These are phyloP conservation scores for Chlorella sp. DNA, from an alignment of 139 green algal species.

Conservation along the genomic window DNA sequence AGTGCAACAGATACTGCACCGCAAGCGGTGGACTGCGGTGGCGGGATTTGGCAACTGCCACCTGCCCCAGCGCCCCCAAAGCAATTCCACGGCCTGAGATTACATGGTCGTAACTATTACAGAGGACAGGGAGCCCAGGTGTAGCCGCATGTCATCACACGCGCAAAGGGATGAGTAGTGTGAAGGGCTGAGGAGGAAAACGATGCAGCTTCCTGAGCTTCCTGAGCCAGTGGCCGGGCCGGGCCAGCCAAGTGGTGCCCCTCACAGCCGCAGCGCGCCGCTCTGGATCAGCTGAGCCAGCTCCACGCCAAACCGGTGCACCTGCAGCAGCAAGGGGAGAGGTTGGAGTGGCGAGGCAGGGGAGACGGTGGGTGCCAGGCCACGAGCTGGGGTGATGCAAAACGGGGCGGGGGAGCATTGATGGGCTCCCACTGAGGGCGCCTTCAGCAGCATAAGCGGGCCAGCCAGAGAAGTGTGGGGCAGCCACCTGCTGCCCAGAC, in stretches of 20 bases:
- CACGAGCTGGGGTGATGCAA: too few species aligned
- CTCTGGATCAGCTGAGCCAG: conserved; percentile 46
- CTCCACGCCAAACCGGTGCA: conserved; percentile 56
- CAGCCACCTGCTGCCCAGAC: too few species aligned
- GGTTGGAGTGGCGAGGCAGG: neutral
- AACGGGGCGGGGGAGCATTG: too few species aligned
- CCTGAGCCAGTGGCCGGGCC: neutral
- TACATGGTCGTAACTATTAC: too few species aligned
- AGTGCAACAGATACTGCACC: neutral
- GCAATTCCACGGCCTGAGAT: too few species aligned
- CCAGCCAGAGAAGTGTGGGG: too few species aligned
- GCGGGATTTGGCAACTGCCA: too few species aligned
- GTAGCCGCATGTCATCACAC: too few species aligned
- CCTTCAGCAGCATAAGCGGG: too few species aligned
- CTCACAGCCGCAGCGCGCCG: neutral
- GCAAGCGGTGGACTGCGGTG: neutral
- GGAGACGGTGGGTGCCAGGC: neutral
- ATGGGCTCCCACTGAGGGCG: too few species aligned
- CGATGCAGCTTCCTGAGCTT: neutral
- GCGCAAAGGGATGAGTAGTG: neutral
- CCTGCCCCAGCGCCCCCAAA: too few species aligned
- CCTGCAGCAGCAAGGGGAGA: neutral
- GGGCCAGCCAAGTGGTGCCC: neutral
- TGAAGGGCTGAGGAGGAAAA: too few species aligned
- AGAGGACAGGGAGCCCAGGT: neutral